phyloP scores from a whole-genome alignment of 2,329 filamentous ascomycete species.

The Colletotrichum cereale region DNA sequence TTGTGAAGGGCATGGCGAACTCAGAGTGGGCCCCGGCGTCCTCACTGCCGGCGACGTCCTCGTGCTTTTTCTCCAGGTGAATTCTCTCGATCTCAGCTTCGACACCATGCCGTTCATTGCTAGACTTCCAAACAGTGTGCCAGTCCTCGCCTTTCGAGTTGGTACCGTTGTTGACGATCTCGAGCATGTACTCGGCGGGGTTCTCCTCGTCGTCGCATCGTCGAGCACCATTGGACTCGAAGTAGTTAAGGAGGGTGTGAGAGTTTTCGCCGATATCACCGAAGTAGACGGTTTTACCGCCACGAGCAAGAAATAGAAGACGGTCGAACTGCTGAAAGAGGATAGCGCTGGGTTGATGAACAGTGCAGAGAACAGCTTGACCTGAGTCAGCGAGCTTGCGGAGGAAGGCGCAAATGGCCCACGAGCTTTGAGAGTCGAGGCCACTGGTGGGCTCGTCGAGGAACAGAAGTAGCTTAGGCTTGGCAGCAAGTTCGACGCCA shows the following conservation, averaged over 20 bases:
- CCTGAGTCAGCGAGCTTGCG: constrained; percentile 69
- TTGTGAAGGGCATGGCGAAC: constrained; percentile 80
- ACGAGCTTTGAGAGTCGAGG: constrained; percentile 73
- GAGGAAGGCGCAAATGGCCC: constrained; percentile 73
- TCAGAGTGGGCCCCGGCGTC: constrained; percentile 62
- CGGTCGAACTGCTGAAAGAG: constrained; percentile 70
- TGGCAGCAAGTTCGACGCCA: constrained; percentile 69
- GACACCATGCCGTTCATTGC: constrained; percentile 63
- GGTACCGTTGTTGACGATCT: constrained; percentile 58
- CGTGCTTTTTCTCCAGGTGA: constrained; percentile 59
- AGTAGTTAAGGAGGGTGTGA: constrained; percentile 69
- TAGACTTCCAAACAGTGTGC: constrained; percentile 74
- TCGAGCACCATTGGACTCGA: constrained; percentile 73
- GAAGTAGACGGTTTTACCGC: constrained; percentile 78
- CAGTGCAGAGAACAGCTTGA: constrained; percentile 67
- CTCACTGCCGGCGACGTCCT: constrained; percentile 39
- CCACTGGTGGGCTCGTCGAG: constrained; percentile 73
- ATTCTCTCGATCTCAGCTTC: constrained; percentile 74
- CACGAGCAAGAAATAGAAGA: constrained; percentile 72
- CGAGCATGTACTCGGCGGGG: constrained; percentile 82
- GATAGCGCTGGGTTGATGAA: constrained; percentile 67
- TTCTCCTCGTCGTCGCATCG: constrained; percentile 73
- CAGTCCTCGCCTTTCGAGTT: constrained; percentile 66
- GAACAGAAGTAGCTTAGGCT: constrained; percentile 70
- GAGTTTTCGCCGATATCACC: constrained; percentile 74